Base-by-base conservation (phyloP, 2,329 filamentous ascomycete species). In the Raffaelea arxii region DNA sequence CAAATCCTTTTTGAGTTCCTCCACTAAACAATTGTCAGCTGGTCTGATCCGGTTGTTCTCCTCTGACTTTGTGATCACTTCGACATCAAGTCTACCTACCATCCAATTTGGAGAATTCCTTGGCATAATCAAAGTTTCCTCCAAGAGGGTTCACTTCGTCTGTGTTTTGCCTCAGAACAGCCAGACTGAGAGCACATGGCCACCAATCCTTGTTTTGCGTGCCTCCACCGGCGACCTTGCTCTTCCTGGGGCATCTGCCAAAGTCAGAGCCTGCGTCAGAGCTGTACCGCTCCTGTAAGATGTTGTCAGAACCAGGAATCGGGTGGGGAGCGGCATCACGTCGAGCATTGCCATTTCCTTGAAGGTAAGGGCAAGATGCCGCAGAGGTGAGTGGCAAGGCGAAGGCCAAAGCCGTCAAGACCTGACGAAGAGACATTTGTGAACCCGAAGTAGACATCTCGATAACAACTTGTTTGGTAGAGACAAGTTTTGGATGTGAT, bases 141-240 rank as follows among this genome's bases (percentile, higher is more conserved):
- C 65, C 72, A 53, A 79, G 60, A 0, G 84, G 84, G 62, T 85
- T 83, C 51, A 76, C 75, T 47, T 70, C 67, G 19, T 71, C 58
- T 25, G 73, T 77, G 61, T 86, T 75, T 65, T 87, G 84, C 58
- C 84, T 83, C 46, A 89, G 75, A 58, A 87, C 80, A 66, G 82
- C 79, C 54, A 86, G 70, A 59, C 70, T 76, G 51, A 88, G 65
- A 55, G 74, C 67, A 47, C 80, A 73, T 46, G 84, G 84, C 84
- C 84, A 89, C 79, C 83, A 87, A 70, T 88, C 82, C 44, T 56
- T 59, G 68, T 80, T 86, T 50, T 69, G 67, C 56, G 80, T 84
- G 56, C 84, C 84, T 55, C 76, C 77, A 54, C 82, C 82, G 47
- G 64, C 71, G 36, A 66, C 38, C 11, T 44, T 48, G 42, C 6